These are phyloP conservation scores for Pseudoperonospora humuli DNA, from an alignment of 352 stramenopile species.

Conservation along the genomic window DNA sequence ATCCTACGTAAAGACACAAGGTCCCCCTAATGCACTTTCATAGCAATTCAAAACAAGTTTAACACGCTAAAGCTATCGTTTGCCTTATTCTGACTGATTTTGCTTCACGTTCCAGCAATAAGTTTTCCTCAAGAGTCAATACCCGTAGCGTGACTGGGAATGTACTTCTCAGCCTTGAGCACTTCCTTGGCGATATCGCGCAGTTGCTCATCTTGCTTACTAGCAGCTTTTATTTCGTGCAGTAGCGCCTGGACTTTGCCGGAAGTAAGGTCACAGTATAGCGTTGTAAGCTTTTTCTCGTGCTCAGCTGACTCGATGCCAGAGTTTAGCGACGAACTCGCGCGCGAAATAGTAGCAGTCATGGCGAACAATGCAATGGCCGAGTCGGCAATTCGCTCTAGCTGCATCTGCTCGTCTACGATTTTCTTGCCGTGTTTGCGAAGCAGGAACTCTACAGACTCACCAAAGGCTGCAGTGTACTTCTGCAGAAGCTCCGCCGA, in stretches of 20 bases:
- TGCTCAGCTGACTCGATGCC: slow-evolving; percentile 55
- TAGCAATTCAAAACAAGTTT: too few species aligned
- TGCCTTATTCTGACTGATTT: too few species aligned
- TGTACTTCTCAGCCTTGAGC: slow-evolving; percentile 67
- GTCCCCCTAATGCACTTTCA: too few species aligned
- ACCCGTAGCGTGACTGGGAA: slow-evolving; percentile 65
- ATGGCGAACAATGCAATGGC: slow-evolving; percentile 80
- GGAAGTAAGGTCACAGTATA: slow-evolving; percentile 72
- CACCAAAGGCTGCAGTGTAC: slow-evolving; percentile 68
- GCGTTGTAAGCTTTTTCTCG: slow-evolving; percentile 68
- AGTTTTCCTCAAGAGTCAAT: too few species aligned
- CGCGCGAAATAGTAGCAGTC: slow-evolving; percentile 82
- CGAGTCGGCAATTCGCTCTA: slow-evolving; percentile 80
- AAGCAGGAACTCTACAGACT: slow-evolving; percentile 67
- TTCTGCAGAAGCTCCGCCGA: slow-evolving; percentile 53
- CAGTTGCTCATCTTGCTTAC: slow-evolving; percentile 62
- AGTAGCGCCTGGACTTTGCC: slow-evolving; percentile 63
- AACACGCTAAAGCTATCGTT: too few species aligned
- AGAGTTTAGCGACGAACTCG: slow-evolving; percentile 45
- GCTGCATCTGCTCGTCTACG: slow-evolving; percentile 80
- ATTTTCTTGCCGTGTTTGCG: slow-evolving; percentile 86
- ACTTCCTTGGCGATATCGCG: slow-evolving; percentile 73
- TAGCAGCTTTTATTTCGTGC: slow-evolving; percentile 43
- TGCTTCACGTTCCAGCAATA: too few species aligned
- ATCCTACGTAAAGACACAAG: too few species aligned